Conservation (phyloP, 1,284 basidiomycete species). For the Apiotrichum gracile region DNA sequence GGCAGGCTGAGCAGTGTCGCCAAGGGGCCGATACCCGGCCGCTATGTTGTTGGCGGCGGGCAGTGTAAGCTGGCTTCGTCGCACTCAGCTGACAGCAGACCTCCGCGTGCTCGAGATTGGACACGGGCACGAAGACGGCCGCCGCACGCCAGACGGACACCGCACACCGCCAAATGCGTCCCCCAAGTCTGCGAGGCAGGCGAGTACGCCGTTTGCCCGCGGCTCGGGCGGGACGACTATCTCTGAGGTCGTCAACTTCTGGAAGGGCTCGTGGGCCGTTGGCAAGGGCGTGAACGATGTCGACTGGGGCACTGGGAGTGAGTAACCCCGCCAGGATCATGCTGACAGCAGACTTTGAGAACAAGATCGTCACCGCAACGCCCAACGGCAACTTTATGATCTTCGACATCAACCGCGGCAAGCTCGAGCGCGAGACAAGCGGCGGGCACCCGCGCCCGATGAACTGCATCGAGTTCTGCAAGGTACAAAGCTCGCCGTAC, state of each 20-base stretch:
- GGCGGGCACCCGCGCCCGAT: constrained; percentile 72
- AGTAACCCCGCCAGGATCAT: constrained; percentile 37
- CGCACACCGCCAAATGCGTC: neutral
- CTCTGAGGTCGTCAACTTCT: constrained; percentile 43
- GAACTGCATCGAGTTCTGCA: constrained; percentile 55
- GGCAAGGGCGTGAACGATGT: constrained; percentile 55
- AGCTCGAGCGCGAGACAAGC: constrained; percentile 62
- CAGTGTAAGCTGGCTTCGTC: constrained; percentile 32
- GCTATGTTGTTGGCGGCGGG: constrained; percentile 41
- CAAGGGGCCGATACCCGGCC: constrained; percentile 31
- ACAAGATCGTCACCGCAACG: constrained; percentile 75
- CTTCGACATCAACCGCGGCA: constrained; percentile 72
- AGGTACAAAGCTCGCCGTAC: constrained; percentile 58
- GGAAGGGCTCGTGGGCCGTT: constrained; percentile 39
- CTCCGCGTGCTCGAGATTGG: constrained; percentile 36
- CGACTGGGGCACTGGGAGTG: constrained; percentile 71
- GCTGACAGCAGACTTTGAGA: constrained; percentile 56
- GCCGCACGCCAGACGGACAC: neutral
- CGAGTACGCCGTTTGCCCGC: constrained; percentile 18
- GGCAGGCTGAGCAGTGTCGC: constrained; percentile 40
- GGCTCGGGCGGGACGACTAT: constrained; percentile 39
- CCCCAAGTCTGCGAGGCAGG: neutral
- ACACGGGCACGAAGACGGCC: constrained; percentile 9
- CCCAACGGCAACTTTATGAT: constrained; percentile 76
- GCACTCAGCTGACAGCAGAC: constrained; percentile 25